phyloP scores from a whole-genome alignment of 257 asterid species.

The Solanum pinnatisectum region DNA sequence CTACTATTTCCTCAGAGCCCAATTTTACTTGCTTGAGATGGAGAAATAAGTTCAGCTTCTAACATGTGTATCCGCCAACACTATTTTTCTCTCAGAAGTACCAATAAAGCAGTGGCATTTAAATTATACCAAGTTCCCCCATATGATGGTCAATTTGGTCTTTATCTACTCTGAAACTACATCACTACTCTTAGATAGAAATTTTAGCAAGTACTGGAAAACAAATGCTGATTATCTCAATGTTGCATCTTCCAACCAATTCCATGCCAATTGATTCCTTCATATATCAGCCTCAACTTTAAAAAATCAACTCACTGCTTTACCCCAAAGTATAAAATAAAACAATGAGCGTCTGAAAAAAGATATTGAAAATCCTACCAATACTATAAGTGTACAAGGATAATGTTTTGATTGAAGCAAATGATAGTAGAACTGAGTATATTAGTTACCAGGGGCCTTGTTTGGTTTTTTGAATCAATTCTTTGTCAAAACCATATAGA shows the following conservation, averaged over 20 bases:
- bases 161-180: background rate
- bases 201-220: background rate
- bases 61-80: background rate
- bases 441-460: constrained; percentile 45
- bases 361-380: background rate
- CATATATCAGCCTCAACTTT: background rate
- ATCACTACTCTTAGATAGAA: background rate
- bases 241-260: background rate
- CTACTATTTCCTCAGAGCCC: background rate
- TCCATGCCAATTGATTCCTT: background rate
- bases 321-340: background rate
- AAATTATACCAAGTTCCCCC: background rate
- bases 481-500: constrained; percentile 47
- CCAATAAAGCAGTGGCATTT: background rate
- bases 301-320: background rate
- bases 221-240: background rate
- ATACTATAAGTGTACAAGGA: background rate
- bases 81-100: background rate
- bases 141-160: background rate
- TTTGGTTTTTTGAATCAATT: constrained; percentile 50
- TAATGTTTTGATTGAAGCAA: background rate
- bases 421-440: background rate
- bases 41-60: background rate
- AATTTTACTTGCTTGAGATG: background rate
- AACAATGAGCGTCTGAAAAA: background rate